Base-by-base conservation (phyloP, 2,329 filamentous ascomycete genomes). In the Periconia digitata region DNA sequence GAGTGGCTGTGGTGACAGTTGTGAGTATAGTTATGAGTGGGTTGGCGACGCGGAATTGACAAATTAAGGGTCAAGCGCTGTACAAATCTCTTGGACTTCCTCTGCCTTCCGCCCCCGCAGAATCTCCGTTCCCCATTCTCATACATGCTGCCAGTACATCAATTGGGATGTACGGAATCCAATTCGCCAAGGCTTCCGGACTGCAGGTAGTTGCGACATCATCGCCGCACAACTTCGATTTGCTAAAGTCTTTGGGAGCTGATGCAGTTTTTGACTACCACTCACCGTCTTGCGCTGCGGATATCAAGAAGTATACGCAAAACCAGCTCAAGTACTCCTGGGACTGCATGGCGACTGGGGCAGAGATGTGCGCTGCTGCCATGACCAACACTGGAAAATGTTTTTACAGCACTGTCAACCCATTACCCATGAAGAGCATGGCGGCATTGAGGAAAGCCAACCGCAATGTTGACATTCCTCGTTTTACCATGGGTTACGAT, bases 61-160 rank as follows among this genome's bases (percentile, higher is more conserved):
- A 6, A 32, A 32, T 3, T 4, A 5, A 32, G 27, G 79, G 73
- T 1, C 79, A 82, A 52, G 72, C 67, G 1, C 55, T 78, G 12
- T 78, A 76, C 50, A 75, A 78, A 54, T 53, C 55, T 6, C 66
- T 78, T 27, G 66, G 65, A 4, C 62, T 78, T 3, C 74, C 74
- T 1, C 64, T 82, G 3, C 67, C 63, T 0, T 83, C 83, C 1
- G 50, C 51, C 18, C 64, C 67, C n/a, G 66, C 72, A 10, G 60
- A 71, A 35, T 58, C 71, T 35, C 58, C 56, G n/a, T 68, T 58
- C 0, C 66, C 74, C 0, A 56, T 81, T n/a, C 58, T 81, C 13
- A 75, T 81, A 45, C 80, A 80, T 51, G 78, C 77, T 39, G 78
- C 73, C 6, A 76, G 74, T 34, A 79, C 76, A 1, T 77, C 78